phyloP scores from a whole-genome alignment of 164 flowering plant species.

The Platanus orientalis region DNA sequence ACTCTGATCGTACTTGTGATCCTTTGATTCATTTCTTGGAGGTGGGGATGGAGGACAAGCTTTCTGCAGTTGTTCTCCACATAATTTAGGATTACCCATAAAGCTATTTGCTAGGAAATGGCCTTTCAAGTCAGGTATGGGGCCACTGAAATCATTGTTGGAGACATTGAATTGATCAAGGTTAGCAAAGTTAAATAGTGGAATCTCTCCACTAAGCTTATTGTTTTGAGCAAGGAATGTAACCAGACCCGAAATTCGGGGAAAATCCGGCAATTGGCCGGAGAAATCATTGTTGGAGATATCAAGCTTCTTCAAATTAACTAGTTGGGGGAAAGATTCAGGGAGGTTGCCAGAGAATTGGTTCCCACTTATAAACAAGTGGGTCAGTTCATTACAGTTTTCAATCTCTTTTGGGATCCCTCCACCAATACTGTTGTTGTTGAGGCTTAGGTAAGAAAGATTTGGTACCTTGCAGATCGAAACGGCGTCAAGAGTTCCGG shows the following conservation, averaged over 20 bases:
- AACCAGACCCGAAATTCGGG: constrained; percentile 36
- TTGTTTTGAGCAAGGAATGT: constrained; percentile 44
- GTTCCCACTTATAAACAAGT: constrained; percentile 30
- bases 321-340: constrained; percentile 25
- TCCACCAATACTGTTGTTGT: constrained; percentile 36
- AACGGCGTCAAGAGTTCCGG: constrained; percentile 30
- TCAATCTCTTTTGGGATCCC: constrained; percentile 27
- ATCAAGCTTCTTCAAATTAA: constrained; percentile 36
- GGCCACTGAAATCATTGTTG: constrained; percentile 44
- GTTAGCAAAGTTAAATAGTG: constrained; percentile 39
- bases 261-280: constrained; percentile 42
- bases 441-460: constrained; percentile 34
- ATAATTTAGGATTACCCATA: constrained; percentile 38
- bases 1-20: constrained; percentile 14
- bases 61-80: constrained; percentile 39
- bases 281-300: constrained; percentile 39
- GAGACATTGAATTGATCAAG: constrained; percentile 43
- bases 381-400: constrained; percentile 43
- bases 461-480: constrained; percentile 29
- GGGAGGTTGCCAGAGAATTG: constrained; percentile 38
- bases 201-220: constrained; percentile 37
- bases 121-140: constrained; percentile 30
- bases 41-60: constrained; percentile 24
- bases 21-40: constrained; percentile 18
- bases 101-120: constrained; percentile 23